These are phyloP conservation scores for Withania somnifera DNA, from an alignment of 305 asterid species.

Conservation along the genomic window DNA sequence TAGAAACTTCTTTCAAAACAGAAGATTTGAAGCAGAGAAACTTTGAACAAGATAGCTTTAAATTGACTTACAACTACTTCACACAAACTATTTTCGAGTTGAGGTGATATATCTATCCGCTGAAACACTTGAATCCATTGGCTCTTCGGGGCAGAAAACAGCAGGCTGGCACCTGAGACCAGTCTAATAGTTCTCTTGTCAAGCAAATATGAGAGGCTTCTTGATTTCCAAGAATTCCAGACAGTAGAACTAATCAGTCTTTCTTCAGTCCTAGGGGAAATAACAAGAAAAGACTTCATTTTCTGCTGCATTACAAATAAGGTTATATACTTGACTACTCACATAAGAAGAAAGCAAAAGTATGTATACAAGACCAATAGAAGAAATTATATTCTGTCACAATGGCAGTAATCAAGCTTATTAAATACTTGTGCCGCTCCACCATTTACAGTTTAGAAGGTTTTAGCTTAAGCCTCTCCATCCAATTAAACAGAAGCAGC, in stretches of 20 bases:
- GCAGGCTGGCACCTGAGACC: slow-evolving; percentile 63
- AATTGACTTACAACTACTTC: slow-evolving; percentile 48
- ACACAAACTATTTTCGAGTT: slow-evolving; percentile 17
- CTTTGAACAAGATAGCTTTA: not conserved
- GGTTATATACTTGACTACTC: not conserved
- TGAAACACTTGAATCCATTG: slow-evolving; percentile 57
- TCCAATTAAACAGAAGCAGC: not conserved
- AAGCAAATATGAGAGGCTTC: slow-evolving; percentile 60
- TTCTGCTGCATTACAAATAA: not conserved
- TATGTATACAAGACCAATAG: not conserved
- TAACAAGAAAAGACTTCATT: not conserved
- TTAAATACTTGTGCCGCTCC: not conserved
- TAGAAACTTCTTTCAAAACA: not conserved
- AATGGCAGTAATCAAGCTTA: not conserved
- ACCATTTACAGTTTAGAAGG: not conserved
- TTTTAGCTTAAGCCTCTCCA: not conserved
- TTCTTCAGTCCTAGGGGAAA: slow-evolving; percentile 36
- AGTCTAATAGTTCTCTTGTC: slow-evolving; percentile 66
- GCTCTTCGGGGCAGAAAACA: slow-evolving; percentile 46
- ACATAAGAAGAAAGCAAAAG: not conserved
- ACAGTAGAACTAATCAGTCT: slow-evolving; percentile 24
- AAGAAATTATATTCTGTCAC: not conserved
- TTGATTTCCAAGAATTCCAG: slow-evolving; percentile 58
- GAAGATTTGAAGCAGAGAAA: not conserved
- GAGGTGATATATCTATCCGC: slow-evolving; percentile 30